Base-by-base conservation (phyloP, 73 alveolate genomes). In the Durusdinium trenchii region DNA sequence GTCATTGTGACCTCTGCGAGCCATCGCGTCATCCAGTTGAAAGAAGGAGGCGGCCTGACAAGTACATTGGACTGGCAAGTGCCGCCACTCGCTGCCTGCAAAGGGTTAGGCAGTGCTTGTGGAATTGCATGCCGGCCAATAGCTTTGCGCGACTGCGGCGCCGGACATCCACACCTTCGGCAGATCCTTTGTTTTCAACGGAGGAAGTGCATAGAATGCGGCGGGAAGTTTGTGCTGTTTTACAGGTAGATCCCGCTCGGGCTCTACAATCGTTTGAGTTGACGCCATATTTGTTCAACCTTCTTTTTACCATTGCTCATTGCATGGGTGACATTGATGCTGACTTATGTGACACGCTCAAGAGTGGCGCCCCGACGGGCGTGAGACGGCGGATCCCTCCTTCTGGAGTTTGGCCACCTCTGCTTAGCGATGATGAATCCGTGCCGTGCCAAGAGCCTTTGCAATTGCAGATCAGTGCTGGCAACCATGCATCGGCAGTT, bases 401-500 rank as follows among this genome's bases (percentile, higher is more conserved):
- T 40, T 85, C 81, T 6, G 94, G 94, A 10, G 81, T 85, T 3
- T 85, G 78, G 94, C 94, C 94, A 54, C 94, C 43, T 38, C 40
- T 73, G 85, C 73, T 60, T 23, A 23, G 30, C 18, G 73, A 23
- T 60, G 85, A 73, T 9, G n/a, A 18, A 9, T 50, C 16, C 6
- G 85, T 32, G 43, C 54, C 16, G 85, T 73, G 16, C 54, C n/a
- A 73, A 52, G 51, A 6, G 52, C 54, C 6, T 6, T 36, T 6
- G 36, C 85, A 5, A 35, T 10, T 52, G 28, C 40, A 32, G 54
- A 38, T 38, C 51, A 10, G 10, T 73, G 85, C 51, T 50, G 28
- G 28, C 10, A 73, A 73, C 30, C 85, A 73, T 35, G n/a, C 28
- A 36, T 73, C 85, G 10, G 85, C 85, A 32, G 6, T 7, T 26